phyloP scores from a whole-genome alignment of 495 filamentous ascomycete genomes.

The Daldinia decipiens region DNA sequence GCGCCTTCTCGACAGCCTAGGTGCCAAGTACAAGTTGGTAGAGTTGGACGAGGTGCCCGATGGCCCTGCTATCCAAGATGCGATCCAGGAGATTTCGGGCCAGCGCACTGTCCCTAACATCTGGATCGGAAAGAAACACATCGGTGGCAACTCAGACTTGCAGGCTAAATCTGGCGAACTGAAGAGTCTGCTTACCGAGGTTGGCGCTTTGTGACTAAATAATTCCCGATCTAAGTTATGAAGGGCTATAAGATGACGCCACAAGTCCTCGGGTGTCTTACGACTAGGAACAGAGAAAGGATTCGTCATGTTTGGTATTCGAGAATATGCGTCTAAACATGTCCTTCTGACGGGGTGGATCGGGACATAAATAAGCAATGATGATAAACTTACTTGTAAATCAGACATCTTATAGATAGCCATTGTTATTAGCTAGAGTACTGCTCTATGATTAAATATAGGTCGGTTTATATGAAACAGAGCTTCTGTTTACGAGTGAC shows the following conservation, averaged over 20 bases:
- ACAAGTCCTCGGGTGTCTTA: neutral
- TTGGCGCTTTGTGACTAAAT: constrained; percentile 52
- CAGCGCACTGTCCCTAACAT: constrained; percentile 95
- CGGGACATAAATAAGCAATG: neutral
- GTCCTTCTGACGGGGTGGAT: neutral
- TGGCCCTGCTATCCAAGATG: constrained; percentile 82
- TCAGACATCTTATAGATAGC: neutral
- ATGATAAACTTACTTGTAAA: neutral
- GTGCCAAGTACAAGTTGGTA: constrained; percentile 77
- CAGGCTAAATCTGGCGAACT: constrained; percentile 66
- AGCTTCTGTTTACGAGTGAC: neutral
- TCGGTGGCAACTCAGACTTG: constrained; percentile 96
- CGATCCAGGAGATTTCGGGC: constrained; percentile 78
- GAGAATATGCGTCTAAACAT: neutral
- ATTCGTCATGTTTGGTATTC: neutral
- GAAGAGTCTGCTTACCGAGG: constrained; percentile 52
- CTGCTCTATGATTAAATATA: neutral
- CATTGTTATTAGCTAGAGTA: neutral
- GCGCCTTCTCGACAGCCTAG: constrained; percentile 70
- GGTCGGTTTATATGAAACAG: neutral
- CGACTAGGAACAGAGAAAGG: neutral
- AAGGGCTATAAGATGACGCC: neutral
- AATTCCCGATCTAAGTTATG: constrained; percentile 20
- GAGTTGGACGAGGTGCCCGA: constrained; percentile 93
- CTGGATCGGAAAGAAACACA: constrained; percentile 89